phyloP scores from a whole-genome alignment of 2,329 filamentous ascomycete genomes.

The Rosellinia necatrix region DNA sequence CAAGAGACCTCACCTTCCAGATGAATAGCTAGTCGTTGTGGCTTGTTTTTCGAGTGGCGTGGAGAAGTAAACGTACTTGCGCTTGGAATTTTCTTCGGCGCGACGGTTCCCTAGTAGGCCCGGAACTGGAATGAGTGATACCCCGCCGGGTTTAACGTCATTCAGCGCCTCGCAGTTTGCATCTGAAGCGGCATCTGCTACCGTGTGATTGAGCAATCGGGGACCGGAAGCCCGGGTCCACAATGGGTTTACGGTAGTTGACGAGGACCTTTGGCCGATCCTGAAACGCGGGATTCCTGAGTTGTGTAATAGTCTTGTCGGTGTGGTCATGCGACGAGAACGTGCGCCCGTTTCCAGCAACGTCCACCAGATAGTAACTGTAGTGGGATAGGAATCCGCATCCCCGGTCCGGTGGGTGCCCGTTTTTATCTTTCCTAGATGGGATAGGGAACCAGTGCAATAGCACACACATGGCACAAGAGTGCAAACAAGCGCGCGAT shows the following conservation, averaged over 20 bases:
- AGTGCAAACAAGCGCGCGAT: neutral
- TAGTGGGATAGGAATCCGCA: neutral
- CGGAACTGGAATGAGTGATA: too few species aligned
- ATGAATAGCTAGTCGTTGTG: neutral
- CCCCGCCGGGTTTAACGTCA: too few species aligned
- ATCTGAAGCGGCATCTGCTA: neutral
- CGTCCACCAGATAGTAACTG: neutral
- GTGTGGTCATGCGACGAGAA: neutral
- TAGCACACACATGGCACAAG: neutral
- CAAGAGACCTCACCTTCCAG: conserved; percentile 4
- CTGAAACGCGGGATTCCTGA: conserved; percentile 14
- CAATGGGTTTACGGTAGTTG: too few species aligned
- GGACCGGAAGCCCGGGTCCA: neutral
- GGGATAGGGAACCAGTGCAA: neutral
- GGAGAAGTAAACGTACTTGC: too few species aligned
- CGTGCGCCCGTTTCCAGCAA: neutral
- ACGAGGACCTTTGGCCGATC: too few species aligned
- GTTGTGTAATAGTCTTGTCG: neutral
- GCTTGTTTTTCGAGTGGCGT: neutral
- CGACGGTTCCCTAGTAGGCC: too few species aligned
- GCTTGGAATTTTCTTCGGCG: too few species aligned
- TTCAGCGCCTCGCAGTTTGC: too few species aligned
- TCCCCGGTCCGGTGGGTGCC: too few species aligned
- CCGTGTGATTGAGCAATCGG: neutral
- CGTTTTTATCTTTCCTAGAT: neutral